Percentiles rank a stretch among this genome's conserved stretches.
phyloP scores from a whole-genome alignment of 305 asterid species.

The Fraxinus baroniana region DNA sequence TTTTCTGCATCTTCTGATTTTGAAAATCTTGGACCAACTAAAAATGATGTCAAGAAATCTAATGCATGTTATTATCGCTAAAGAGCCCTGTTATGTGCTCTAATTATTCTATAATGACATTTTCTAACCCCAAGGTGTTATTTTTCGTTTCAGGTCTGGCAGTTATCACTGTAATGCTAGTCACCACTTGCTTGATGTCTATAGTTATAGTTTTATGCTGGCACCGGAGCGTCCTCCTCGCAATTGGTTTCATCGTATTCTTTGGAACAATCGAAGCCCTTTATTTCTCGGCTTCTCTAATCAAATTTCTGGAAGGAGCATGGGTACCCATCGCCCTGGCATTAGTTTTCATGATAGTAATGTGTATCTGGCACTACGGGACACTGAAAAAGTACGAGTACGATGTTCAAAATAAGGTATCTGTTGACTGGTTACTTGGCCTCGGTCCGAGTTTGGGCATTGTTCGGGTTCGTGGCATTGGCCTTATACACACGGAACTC shows the following conservation, averaged over 20 bases:
- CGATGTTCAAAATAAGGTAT: constrained; percentile 23
- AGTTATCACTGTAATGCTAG: constrained; percentile 21
- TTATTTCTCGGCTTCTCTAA: constrained; percentile 21
- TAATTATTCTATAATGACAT: neutral
- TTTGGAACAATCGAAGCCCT: constrained; percentile 19
- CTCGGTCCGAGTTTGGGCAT: constrained; percentile 24
- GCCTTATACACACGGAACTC: constrained; percentile 17
- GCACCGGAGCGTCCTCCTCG: constrained; percentile 7
- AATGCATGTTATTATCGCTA: neutral
- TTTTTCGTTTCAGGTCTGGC: constrained; percentile 14
- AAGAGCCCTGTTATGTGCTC: neutral
- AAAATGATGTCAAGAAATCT: neutral
- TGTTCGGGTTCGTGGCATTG: constrained; percentile 22
- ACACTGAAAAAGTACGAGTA: constrained; percentile 20
- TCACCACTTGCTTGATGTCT: constrained; percentile 18
- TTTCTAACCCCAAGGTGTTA: neutral
- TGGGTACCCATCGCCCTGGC: constrained; percentile 23
- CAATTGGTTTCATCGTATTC: constrained; percentile 16
- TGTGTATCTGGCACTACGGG: constrained; percentile 22
- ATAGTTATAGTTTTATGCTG: constrained; percentile 15
- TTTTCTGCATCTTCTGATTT: neutral
- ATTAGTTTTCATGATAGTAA: constrained; percentile 4
- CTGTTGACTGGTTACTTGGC: constrained; percentile 21
- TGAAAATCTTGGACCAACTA: neutral
- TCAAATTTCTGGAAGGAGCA: constrained; percentile 19